phyloP scores from a whole-genome alignment of 2,329 filamentous ascomycete genomes.

The Monosporascus sp. region DNA sequence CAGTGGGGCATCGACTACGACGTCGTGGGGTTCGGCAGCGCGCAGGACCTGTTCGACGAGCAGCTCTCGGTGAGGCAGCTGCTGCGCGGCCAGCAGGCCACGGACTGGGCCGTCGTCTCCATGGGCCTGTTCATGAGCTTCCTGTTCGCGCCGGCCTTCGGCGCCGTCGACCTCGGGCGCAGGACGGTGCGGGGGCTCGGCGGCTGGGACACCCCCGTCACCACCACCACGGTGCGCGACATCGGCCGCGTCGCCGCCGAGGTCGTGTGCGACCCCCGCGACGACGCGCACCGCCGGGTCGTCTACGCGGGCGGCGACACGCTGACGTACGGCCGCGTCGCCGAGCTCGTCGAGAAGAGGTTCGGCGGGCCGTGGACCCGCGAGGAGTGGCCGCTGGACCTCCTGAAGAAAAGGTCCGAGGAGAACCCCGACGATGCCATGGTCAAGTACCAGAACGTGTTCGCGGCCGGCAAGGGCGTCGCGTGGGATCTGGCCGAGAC shows the following conservation, averaged over 20 bases:
- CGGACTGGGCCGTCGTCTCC: conserved; percentile 60
- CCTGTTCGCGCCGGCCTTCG: conserved; percentile 58
- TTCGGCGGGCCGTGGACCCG: conserved; percentile 34
- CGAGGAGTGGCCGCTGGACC: conserved; percentile 38
- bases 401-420: conserved; percentile 33
- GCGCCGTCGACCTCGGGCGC: conserved; percentile 47
- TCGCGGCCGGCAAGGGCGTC: conserved; percentile 45
- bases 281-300: conserved; percentile 20
- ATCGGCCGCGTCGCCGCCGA: conserved; percentile 59
- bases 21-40: conserved; percentile 49
- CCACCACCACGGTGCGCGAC: conserved; percentile 56
- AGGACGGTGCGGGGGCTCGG: conserved; percentile 49
- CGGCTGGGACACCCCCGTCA: conserved; percentile 56
- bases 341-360: conserved; percentile 39
- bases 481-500: conserved; percentile 44
- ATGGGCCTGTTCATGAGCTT: conserved; percentile 69
- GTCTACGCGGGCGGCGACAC: conserved; percentile 51
- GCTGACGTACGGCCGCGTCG: conserved; percentile 42
- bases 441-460: conserved; percentile 49
- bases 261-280: conserved; percentile 38
- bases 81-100: conserved; percentile 40
- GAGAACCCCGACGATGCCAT: conserved; percentile 40
- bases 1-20: conserved; percentile 73
- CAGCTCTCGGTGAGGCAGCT: conserved; percentile 53
- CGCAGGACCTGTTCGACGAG: conserved; percentile 63